A percentile compares a stretch with the other conserved stretches of the same genome.
These are phyloP conservation scores for Cyberlindnera xylosilytica DNA, from an alignment of 805 yeast species.

Conservation along the genomic window DNA sequence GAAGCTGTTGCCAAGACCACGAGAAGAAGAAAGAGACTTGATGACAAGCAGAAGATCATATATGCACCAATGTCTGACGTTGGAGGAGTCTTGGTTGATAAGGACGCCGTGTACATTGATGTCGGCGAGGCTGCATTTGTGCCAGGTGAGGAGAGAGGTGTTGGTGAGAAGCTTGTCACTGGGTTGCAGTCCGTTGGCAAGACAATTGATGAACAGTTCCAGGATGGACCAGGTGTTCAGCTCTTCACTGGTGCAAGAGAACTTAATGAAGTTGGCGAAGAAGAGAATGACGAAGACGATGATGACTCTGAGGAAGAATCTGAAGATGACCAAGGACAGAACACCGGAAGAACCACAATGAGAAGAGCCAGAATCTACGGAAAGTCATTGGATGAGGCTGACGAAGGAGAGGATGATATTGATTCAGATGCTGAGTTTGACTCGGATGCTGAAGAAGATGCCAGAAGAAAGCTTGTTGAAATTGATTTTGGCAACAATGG, in stretches of 20 bases:
- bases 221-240: constrained; percentile 67
- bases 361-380: constrained; percentile 63
- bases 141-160: constrained; percentile 66
- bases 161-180: constrained; percentile 85
- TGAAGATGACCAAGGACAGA: too few species aligned
- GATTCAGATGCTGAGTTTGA: constrained; percentile 42
- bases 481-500: constrained; percentile 41
- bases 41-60: constrained; percentile 88
- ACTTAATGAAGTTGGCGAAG: constrained; percentile 41
- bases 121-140: constrained; percentile 51
- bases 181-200: constrained; percentile 69
- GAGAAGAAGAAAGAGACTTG: constrained; percentile 85
- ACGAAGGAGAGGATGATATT: constrained; percentile 41
- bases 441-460: constrained; percentile 37
- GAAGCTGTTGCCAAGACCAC: constrained; percentile 55
- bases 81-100: constrained; percentile 97
- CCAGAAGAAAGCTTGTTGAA: constrained; percentile 42
- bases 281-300: constrained; percentile 35
- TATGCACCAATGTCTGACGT: constrained; percentile 99
- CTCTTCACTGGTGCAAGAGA: constrained; percentile 65
- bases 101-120: constrained; percentile 93
- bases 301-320: constrained; percentile 32
- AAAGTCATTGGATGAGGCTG: constrained; percentile 43
- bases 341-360: constrained; percentile 62
- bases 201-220: constrained; percentile 54